Conservation (phyloP, 2,329 filamentous ascomycete genomes). For the Colletotrichum destructivum region DNA sequence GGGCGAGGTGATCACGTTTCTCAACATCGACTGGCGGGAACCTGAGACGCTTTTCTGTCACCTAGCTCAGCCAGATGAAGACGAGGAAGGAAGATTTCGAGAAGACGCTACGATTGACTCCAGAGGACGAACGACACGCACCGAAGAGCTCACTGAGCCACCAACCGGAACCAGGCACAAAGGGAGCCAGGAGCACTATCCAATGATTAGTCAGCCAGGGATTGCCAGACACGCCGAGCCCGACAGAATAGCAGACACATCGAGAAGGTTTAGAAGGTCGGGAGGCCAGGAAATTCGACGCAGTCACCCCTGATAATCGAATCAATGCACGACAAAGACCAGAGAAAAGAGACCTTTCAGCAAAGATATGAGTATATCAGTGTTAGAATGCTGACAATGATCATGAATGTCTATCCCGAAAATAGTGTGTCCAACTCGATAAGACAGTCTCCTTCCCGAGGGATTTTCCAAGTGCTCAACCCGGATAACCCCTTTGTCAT, state of each 20-base stretch:
- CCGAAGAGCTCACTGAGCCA: slow-evolving; percentile 38
- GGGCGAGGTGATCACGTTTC: slow-evolving; percentile 60
- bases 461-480: too few relatives aligned
- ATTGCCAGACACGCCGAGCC: slow-evolving; percentile 13
- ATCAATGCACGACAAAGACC: too few relatives aligned
- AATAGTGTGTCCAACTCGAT: too few relatives aligned
- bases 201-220: not conserved
- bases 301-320: slow-evolving; percentile 32
- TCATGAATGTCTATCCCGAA: too few relatives aligned
- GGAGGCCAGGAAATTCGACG: slow-evolving; percentile 37
- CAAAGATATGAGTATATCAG: too few relatives aligned
- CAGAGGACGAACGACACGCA: slow-evolving; percentile 38
- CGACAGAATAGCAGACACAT: not conserved
- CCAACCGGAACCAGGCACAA: slow-evolving; percentile 3
- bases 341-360: too few relatives aligned
- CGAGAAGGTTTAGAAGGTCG: not conserved
- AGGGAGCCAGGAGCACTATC: not conserved
- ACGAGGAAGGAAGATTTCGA: slow-evolving; percentile 48
- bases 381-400: too few relatives aligned
- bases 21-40: slow-evolving; percentile 53
- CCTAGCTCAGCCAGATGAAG: slow-evolving; percentile 48
- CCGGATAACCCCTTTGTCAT: too few relatives aligned
- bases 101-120: slow-evolving; percentile 45
- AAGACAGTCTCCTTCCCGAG: too few relatives aligned
- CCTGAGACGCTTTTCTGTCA: slow-evolving; percentile 51